phyloP scores from a whole-genome alignment of 2,329 filamentous ascomycete genomes.

The Cercospora brassicicola region DNA sequence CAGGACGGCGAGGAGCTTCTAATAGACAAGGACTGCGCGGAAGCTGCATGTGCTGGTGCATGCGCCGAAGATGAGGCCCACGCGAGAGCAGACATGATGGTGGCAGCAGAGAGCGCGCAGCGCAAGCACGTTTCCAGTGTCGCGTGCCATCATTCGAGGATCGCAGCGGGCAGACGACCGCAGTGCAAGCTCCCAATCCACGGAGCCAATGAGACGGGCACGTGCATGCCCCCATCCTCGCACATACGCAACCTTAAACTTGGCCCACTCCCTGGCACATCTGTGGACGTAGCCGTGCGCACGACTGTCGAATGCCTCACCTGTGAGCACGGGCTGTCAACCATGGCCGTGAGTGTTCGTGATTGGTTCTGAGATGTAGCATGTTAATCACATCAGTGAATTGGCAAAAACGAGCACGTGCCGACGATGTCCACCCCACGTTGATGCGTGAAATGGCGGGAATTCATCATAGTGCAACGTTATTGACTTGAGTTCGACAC shows the following conservation, averaged over 20 bases:
- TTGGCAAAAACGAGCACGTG: neutral
- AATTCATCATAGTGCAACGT: neutral
- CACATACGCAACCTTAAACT: neutral
- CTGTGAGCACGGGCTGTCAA: neutral
- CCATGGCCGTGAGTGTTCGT: neutral
- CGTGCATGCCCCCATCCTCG: conserved; percentile 7
- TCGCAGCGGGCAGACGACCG: neutral
- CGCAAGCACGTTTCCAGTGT: conserved; percentile 20
- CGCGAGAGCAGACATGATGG: conserved; percentile 7
- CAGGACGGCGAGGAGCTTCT: conserved; percentile 3
- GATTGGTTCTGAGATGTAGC: neutral
- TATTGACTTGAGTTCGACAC: neutral
- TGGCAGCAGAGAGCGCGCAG: conserved; percentile 10
- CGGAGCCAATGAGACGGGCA: conserved; percentile 7
- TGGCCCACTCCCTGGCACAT: neutral
- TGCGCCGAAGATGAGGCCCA: conserved; percentile 16
- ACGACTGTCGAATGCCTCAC: neutral
- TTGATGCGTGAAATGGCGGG: neutral
- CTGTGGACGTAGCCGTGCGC: neutral
- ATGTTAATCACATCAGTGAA: neutral
- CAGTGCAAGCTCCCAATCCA: neutral
- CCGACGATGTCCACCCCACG: neutral
- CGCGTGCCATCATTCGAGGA: conserved; percentile 22
- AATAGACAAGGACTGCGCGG: neutral
- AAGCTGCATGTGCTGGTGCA: conserved; percentile 5